Conservation (phyloP, 768 basidiomycete genomes). For the Calocybe gangraenosa region DNA sequence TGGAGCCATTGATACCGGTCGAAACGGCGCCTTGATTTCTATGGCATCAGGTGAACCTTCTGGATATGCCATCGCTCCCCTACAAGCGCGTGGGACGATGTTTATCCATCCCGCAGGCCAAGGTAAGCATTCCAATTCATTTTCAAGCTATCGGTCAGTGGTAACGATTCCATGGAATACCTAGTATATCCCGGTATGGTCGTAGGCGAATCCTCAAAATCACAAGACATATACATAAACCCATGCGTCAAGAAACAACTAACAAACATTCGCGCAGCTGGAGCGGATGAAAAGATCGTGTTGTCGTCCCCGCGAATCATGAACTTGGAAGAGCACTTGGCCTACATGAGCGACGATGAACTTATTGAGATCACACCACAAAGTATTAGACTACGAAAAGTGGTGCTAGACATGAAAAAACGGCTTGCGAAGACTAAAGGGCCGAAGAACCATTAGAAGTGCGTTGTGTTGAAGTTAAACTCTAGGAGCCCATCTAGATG, state of each 20-base stretch:
- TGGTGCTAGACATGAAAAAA: no score
- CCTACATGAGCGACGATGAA: constrained; percentile 48
- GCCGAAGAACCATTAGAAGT: no score
- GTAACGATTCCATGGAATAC: background rate
- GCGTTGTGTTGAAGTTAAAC: no score
- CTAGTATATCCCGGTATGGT: constrained; percentile 50
- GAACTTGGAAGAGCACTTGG: constrained; percentile 42
- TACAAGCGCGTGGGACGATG: constrained; percentile 43
- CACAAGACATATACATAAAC: constrained; percentile 43
- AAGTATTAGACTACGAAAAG: constrained; percentile 38
- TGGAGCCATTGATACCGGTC: constrained; percentile 41
- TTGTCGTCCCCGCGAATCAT: constrained; percentile 38
- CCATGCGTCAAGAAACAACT: constrained; percentile 46
- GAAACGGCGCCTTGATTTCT: constrained; percentile 44
- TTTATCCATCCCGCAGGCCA: constrained; percentile 40
- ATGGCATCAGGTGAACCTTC: constrained; percentile 43
- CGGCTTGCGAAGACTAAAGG: no score
- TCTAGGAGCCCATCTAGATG: no score
- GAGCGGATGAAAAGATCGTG: constrained; percentile 47
- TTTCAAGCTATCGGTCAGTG: background rate
- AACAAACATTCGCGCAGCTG: constrained; percentile 45
- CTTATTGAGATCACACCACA: constrained; percentile 43
- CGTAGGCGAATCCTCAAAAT: constrained; percentile 44
- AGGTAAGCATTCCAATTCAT: constrained; percentile 22
- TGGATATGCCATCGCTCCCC: constrained; percentile 44